phyloP scores from a whole-genome alignment of 192 early-diverging fungal species.

The Spinellus fusiger region DNA sequence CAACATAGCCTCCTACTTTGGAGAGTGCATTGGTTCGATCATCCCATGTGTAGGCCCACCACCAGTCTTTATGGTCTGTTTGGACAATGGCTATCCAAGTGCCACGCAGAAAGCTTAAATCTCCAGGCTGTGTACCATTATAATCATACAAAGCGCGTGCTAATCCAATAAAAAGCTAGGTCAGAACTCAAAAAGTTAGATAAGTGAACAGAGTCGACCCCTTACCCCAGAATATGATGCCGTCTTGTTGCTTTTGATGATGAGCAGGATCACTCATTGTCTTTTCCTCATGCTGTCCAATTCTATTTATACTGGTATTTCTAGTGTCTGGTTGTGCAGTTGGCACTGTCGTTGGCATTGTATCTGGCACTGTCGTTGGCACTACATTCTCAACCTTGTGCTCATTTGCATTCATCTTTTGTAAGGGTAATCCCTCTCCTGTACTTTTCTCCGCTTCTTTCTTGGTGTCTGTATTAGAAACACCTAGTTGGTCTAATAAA shows the following conservation, averaged over 20 bases:
- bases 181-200: not conserved
- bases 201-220: not conserved
- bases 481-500: slow-evolving; percentile 2
- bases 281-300: not conserved
- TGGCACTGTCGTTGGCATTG: too few species aligned
- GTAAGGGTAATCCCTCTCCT: too few species aligned
- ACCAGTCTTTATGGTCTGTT: slow-evolving; percentile 40
- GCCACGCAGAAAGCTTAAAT: slow-evolving; percentile 35
- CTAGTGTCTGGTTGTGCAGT: not conserved
- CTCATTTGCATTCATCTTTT: slow-evolving; percentile 6
- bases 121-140: slow-evolving; percentile 32
- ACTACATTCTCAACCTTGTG: not conserved
- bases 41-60: slow-evolving; percentile 36
- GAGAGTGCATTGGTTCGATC: slow-evolving; percentile 3
- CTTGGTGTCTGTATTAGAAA: not conserved
- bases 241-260: not conserved
- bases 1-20: slow-evolving; percentile 14
- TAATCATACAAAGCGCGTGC: slow-evolving; percentile 41
- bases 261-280: not conserved
- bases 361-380: too few species aligned
- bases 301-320: not conserved
- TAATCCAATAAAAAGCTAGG: slow-evolving; percentile 7
- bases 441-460: too few species aligned
- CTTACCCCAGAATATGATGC: slow-evolving; percentile 12
- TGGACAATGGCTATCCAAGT: slow-evolving; percentile 32